Evolutionary conservation across 208 protist genomes (phyloP), one percentile per base, ranked within the genome.

Genomic region (Trypanosoma lewisi): DNA sequence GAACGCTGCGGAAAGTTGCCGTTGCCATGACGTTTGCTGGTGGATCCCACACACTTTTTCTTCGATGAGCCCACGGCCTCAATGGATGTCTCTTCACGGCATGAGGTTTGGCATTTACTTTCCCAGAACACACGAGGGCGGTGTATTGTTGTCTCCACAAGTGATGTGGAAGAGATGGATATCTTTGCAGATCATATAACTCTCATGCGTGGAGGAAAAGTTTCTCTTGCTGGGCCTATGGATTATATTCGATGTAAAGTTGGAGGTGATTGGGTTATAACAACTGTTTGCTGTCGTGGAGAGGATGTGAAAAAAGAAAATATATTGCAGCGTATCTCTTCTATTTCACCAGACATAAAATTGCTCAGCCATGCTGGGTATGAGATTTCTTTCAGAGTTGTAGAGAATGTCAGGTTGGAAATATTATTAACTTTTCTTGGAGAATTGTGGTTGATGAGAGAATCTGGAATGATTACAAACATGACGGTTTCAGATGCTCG

Each of bases 141-240:
- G 36, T 71, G 49, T 30, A 75, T 90, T 37, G 53, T 94, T 31
- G 53, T 92, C 17, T 85, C 77, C 2, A 94, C 83, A 11, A 82
- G 85, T 64, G 72, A 53, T 67, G 70, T 92, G 61, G 85, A 89
- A 6, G 77, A 91, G 57, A 69, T 85, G 30, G 81, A 89, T 54
- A 27, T 63, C 6, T 68, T 87, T 53, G 66, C 66, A 25, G 71
- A 93, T n/a, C 51, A 75, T 48, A 79, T 93, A 41, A 83, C 59
- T 5, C 78, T 93, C 58, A 67, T 94, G 23, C 17, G 59, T 62
- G 51, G 44, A n/a, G 75, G 60, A 19, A 16, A 45, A 11, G n/a
- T 79, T 1, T 19, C 30, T 16, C 56, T 70, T 23, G 21, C 75
- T 21, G 83, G 83, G 28, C 73, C 77, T 11, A 44, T 70, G 5